A percentile compares a stretch with the other conserved stretches of the same genome.
Conservation (phyloP, 2,329 filamentous ascomycete species). For the Ophiocordyceps sinensis region DNA sequence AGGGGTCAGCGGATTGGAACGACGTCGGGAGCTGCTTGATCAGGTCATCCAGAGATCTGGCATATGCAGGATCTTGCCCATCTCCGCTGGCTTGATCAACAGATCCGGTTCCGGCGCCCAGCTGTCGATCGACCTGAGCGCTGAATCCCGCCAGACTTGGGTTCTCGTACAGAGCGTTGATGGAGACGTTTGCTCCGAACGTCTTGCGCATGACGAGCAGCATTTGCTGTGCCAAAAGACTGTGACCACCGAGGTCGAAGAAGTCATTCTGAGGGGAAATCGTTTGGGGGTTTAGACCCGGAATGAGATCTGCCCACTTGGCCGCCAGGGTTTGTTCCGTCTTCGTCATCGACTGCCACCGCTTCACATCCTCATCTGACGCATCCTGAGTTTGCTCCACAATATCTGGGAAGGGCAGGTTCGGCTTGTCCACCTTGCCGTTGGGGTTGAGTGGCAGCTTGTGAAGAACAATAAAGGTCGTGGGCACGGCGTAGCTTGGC, state of each 20-base stretch:
- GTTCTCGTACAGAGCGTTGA: conserved; percentile 16
- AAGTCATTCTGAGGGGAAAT: conserved; percentile 63
- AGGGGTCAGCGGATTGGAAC: conserved; percentile 40
- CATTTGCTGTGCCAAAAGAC: conserved; percentile 59
- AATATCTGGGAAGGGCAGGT: conserved; percentile 66
- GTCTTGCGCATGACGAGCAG: conserved; percentile 39
- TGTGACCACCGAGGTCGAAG: conserved; percentile 71
- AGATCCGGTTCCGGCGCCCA: conserved; percentile 49
- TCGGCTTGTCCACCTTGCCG: conserved; percentile 67
- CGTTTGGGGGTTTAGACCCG: conserved; percentile 50
- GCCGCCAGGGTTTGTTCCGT: conserved; percentile 27
- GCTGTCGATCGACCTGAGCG: conserved; percentile 49
- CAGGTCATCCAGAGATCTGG: conserved; percentile 60
- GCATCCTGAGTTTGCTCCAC: conserved; percentile 39
- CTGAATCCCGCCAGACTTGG: conserved; percentile 48
- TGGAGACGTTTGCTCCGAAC: conserved; percentile 14
- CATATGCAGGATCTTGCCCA: conserved; percentile 25
- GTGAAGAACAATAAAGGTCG: conserved; percentile 17
- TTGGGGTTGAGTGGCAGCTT: conserved; percentile 59
- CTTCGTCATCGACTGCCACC: conserved; percentile 31
- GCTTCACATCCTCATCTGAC: conserved; percentile 24
- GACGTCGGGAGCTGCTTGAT: conserved; percentile 56
- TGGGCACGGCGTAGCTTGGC: conserved; percentile 19
- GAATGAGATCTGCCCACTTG: conserved; percentile 61
- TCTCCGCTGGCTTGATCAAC: conserved; percentile 49